A percentile compares a stretch with the other conserved stretches of the same genome.
Conservation (phyloP, 2,329 filamentous ascomycete species). For the Botrytis elliptica region DNA sequence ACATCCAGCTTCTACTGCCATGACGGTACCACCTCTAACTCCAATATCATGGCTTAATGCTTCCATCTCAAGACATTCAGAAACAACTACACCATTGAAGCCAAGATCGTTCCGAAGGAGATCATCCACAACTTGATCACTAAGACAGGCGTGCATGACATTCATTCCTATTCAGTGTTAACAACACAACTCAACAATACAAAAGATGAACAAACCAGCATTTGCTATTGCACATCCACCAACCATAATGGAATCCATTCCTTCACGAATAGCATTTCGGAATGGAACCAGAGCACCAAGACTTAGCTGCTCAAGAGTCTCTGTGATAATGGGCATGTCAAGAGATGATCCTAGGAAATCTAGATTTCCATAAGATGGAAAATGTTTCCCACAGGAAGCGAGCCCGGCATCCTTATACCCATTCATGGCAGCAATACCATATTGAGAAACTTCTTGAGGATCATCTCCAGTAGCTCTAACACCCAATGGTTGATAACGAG, state of each 20-base stretch:
- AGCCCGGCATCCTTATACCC: constrained; percentile 90
- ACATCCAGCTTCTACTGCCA: constrained; percentile 95
- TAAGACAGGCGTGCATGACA: constrained; percentile 94
- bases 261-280: constrained; percentile 81
- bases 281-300: constrained; percentile 91
- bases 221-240: constrained; percentile 92
- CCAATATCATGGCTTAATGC: constrained; percentile 92
- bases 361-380: constrained; percentile 92
- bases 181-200: not conserved
- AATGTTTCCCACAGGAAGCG: constrained; percentile 91
- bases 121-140: constrained; percentile 91
- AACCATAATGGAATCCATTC: constrained; percentile 92
- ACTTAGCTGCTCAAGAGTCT: constrained; percentile 88
- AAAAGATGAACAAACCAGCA: constrained; percentile 29
- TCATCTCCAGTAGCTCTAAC: constrained; percentile 90
- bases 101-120: constrained; percentile 83
- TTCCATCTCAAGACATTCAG: constrained; percentile 96
- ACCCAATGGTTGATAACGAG: constrained; percentile 83
- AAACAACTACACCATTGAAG: constrained; percentile 90
- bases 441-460: constrained; percentile 90
- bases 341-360: constrained; percentile 89
- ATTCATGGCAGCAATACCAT: constrained; percentile 84
- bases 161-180: constrained; percentile 67
- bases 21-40: constrained; percentile 94
- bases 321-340: constrained; percentile 93